Evolutionary conservation across 1,284 basidiomycete genomes (phyloP).

Genomic region (Marasmius fiardii): DNA sequence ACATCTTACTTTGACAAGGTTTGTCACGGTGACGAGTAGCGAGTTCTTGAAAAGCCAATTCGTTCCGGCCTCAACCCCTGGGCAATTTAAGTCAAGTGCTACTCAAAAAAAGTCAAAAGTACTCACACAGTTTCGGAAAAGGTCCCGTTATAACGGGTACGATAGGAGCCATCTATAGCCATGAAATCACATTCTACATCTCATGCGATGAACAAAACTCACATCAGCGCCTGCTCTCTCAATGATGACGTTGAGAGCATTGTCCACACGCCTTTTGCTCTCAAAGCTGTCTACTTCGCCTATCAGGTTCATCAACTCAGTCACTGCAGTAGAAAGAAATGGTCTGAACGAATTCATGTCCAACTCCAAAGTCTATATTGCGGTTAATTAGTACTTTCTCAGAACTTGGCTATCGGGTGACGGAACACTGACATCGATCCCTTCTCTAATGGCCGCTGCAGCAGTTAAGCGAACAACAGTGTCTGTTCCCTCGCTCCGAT

Average conservation of each 20-base stretch:
- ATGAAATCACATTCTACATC: background rate
- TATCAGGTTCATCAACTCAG: slow-evolving; percentile 64
- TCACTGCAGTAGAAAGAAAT: slow-evolving; percentile 55
- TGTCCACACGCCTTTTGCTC: slow-evolving; percentile 73
- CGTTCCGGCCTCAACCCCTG: slow-evolving; percentile 66
- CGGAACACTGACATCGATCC: slow-evolving; percentile 68
- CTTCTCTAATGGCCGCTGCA: slow-evolving; percentile 71
- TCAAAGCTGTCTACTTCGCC: slow-evolving; percentile 76
- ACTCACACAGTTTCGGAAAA: slow-evolving; percentile 76
- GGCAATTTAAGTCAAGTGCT: slow-evolving; percentile 2
- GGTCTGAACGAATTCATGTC: slow-evolving; percentile 55
- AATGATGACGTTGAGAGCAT: slow-evolving; percentile 71
- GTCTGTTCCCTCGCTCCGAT: slow-evolving; percentile 70
- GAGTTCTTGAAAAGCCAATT: slow-evolving; percentile 81
- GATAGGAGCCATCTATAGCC: slow-evolving; percentile 11
- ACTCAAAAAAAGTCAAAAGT: slow-evolving; percentile 2
- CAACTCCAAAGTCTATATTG: slow-evolving; percentile 55
- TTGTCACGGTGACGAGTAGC: slow-evolving; percentile 70
- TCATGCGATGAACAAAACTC: slow-evolving; percentile 17
- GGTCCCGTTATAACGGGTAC: slow-evolving; percentile 57
- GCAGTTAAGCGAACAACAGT: slow-evolving; percentile 82
- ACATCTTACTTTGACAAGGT: slow-evolving; percentile 60
- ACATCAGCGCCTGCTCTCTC: slow-evolving; percentile 64
- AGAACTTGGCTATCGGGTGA: slow-evolving; percentile 1
- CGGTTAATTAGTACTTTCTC: slow-evolving; percentile 12